These are phyloP conservation scores for Takakia lepidozioides DNA, from an alignment of 225 moss, liverwort and hornwort genomes.

Conservation along the genomic window DNA sequence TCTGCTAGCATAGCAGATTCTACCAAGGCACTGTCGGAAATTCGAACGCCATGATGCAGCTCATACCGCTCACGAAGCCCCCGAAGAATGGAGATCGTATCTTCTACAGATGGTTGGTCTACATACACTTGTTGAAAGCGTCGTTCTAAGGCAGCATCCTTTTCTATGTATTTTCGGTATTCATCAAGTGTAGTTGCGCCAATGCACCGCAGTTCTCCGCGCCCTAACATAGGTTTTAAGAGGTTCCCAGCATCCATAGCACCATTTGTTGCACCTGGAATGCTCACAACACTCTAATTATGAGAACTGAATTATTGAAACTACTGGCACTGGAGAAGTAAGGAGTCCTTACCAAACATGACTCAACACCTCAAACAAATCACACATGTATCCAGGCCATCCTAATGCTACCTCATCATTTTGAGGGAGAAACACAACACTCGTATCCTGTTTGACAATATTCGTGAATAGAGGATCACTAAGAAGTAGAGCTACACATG, in stretches of 20 bases:
- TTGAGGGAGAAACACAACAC: no score
- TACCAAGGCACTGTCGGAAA: conserved; percentile 87
- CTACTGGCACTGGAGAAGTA: no score
- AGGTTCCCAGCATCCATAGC: conserved; percentile 98
- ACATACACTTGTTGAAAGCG: conserved; percentile 97
- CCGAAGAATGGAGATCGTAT: conserved; percentile 82
- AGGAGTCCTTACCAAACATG: no score
- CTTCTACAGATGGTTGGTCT: conserved; percentile 85
- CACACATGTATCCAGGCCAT: not conserved
- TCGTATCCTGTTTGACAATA: no score
- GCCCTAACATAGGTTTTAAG: conserved; percentile 90
- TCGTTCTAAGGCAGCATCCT: conserved; percentile 91
- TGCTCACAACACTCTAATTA: not conserved
- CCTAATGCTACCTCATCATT: not conserved
- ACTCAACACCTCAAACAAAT: no score
- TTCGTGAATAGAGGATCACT: no score
- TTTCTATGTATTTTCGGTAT: conserved; percentile 86
- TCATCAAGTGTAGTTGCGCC: conserved; percentile 95
- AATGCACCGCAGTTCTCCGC: conserved; percentile 93
- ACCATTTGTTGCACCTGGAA: conserved; percentile 68
- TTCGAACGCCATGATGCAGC: conserved; percentile 88
- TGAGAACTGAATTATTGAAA: no score
- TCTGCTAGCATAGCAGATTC: conserved; percentile 85
- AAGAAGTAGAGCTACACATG: no score
- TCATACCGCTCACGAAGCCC: conserved; percentile 96